Base-by-base conservation (phyloP, 345 rosid genomes). In the Excoecaria cochinchinensis region DNA sequence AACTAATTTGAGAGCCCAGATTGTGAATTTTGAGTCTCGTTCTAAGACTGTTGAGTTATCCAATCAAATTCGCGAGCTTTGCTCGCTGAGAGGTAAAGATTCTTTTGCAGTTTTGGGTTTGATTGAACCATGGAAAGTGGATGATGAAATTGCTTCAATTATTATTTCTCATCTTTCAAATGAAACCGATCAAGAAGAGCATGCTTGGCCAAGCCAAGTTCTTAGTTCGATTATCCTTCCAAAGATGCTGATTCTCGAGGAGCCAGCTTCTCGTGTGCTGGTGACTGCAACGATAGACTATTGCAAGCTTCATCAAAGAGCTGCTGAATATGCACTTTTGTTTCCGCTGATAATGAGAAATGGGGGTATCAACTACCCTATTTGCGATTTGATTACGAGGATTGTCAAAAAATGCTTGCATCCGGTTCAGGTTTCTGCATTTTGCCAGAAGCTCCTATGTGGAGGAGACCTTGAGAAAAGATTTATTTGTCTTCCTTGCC, bases 81-180 rank as follows among this genome's bases (percentile, higher is more conserved):
- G 94, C 79, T 75, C 85, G 53, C 85, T 68, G 7, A 83, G 80
- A 62, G 77, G 80, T 70, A 82, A 59, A 25, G 83, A 86, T 76
- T 77, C 85, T 57, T 74, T 86, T 5, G 71, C 42, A 25, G 66
- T 89, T 79, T 78, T 94, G 82, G 84, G 77, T 72, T 73, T 86
- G 82, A 81, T 94, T 81, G 92, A 90, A 83, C 94, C 89, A 70
- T 90, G 95, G 93, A 84, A 82, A 82, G 86, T 79, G 14, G 93
- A 86, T 61, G 94, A 94, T 55, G 96, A 94, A 69, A 83, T 74
- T 72, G 81, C 92, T 82, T 85, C 91, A 0, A 74, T 88, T 73
- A 78, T 92, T 15, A 73, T 90, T 66, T 85, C 88, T 39, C 82
- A 86, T 83, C 81, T 88, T 69, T 76, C 75, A 19, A 80, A 56